Base-by-base conservation (phyloP, 2,329 filamentous ascomycete genomes). In the Berkeleyomyces basicola region DNA sequence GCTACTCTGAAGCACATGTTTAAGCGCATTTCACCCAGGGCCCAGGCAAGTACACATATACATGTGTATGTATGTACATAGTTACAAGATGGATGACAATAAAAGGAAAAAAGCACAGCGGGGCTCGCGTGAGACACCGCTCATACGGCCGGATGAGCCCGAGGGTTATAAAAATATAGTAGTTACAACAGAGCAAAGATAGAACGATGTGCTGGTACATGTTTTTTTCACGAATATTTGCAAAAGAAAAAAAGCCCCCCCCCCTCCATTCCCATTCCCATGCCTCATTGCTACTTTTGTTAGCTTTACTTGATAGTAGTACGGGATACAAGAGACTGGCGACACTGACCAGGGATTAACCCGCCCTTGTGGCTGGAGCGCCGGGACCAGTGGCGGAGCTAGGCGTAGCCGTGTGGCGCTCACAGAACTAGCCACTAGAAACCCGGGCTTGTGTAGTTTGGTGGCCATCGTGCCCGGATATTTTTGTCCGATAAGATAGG, bases 401-500 rank as follows among this genome's bases (percentile, higher is more conserved):
- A 64, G 63, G 57, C 37, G 57, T 58, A 51, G 23, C 63, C 57
- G 63, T 62, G 63, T 64, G 63, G 63, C 63, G 63, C 47, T 51
- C 47, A 47, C 11, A 46, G 51, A 59, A 57, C 57, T 49, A 62
- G 44, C 63, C 63, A 64, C 53, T 64, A 36, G 61, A 49, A 62
- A 42, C 63, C 23, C 53, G 47, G 53, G 55, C 33, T 64, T 39
- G 62, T 49, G 31, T 42, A 61, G 49, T 61, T 55, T 64, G 40
- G 62, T 62, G 60, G 60, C 55, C 57, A 40, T 59, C 47, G 47
- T 59, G 61, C 55, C 63, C 63, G 47, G 59, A 61, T 61, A 62
- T 62, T 62, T 55, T 64, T 62, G 55, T 58, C 44, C 53, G 63
- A 64, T 64, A 64, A 64, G 63, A 64, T 64, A 64, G 63, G 63